phyloP scores from a whole-genome alignment of 805 yeast species.

The Starmerella bacillaris region DNA sequence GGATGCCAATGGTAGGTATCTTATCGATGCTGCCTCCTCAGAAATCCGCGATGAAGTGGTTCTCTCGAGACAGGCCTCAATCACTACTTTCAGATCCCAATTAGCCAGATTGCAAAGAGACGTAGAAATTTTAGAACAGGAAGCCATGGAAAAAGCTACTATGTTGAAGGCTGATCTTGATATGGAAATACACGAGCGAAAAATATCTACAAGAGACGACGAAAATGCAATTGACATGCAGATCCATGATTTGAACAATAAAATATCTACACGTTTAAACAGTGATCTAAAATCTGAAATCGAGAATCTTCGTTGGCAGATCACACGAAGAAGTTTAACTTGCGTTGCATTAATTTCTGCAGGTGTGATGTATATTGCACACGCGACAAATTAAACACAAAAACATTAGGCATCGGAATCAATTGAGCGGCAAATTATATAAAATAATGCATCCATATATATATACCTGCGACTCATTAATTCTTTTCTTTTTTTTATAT shows the following conservation, averaged over 20 bases:
- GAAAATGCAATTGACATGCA: slow-evolving; percentile 49
- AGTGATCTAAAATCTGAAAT: slow-evolving; percentile 72
- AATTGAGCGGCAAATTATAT: too few species aligned
- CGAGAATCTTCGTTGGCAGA: slow-evolving; percentile 82
- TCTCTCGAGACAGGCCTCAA: slow-evolving; percentile 48
- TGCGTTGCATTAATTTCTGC: slow-evolving; percentile 53
- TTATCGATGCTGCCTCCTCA: slow-evolving; percentile 82
- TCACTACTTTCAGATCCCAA: slow-evolving; percentile 47
- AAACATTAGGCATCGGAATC: too few species aligned
- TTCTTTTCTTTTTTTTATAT: too few species aligned
- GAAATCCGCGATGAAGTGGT: slow-evolving; percentile 68
- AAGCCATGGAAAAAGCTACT: slow-evolving; percentile 43
- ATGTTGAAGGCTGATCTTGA: slow-evolving; percentile 57
- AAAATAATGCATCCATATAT: too few species aligned
- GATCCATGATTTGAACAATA: slow-evolving; percentile 68
- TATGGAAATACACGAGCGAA: slow-evolving; percentile 72
- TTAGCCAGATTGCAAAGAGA: slow-evolving; percentile 56
- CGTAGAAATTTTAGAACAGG: slow-evolving; percentile 57
- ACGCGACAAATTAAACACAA: too few species aligned
- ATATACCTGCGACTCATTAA: too few species aligned
- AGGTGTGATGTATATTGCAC: slow-evolving; percentile 27
- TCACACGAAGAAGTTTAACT: slow-evolving; percentile 71
- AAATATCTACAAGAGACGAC: slow-evolving; percentile 61
- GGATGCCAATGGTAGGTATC: slow-evolving; percentile 68
- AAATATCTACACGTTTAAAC: slow-evolving; percentile 63